Evolutionary conservation across 305 asterid genomes (phyloP).

Genomic region (Galium porrigens): DNA sequence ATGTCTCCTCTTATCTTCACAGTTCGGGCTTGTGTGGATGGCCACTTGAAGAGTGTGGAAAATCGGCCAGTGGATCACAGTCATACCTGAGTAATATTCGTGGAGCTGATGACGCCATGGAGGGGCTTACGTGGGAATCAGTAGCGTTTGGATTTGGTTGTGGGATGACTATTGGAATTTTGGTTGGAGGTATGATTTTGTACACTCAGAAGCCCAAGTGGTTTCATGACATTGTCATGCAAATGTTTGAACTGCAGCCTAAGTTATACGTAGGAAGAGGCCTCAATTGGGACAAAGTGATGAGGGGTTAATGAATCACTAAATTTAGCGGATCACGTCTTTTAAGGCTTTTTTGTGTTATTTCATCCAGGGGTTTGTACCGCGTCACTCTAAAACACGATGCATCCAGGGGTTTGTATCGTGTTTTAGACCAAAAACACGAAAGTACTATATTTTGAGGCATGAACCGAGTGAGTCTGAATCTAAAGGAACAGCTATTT

Average conservation of each 20-base stretch:
- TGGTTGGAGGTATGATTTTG: conserved; percentile 11
- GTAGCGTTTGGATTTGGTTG: conserved; percentile 26
- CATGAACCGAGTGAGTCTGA: no score
- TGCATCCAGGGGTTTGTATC: no score
- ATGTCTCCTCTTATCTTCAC: conserved; percentile 21
- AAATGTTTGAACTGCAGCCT: neutral
- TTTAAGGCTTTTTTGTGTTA: no score
- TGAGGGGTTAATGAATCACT: neutral
- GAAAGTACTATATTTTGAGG: no score
- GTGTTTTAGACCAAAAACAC: no score
- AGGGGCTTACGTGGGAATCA: conserved; percentile 22
- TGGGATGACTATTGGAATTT: conserved; percentile 25
- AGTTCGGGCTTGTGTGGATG: conserved; percentile 29
- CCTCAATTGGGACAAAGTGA: neutral
- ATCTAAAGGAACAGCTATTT: no score
- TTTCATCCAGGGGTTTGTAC: no score
- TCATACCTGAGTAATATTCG: neutral
- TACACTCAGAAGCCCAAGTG: conserved; percentile 13
- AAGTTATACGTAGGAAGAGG: neutral
- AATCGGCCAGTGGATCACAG: neutral
- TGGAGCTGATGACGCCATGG: neutral
- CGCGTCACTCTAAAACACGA: no score
- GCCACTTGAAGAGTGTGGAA: conserved; percentile 24
- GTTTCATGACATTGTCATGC: conserved; percentile 6
- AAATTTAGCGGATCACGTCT: no score